Evolutionary conservation across 495 filamentous ascomycete species (phyloP).

Genomic region (Aspergillus hancockii): DNA sequence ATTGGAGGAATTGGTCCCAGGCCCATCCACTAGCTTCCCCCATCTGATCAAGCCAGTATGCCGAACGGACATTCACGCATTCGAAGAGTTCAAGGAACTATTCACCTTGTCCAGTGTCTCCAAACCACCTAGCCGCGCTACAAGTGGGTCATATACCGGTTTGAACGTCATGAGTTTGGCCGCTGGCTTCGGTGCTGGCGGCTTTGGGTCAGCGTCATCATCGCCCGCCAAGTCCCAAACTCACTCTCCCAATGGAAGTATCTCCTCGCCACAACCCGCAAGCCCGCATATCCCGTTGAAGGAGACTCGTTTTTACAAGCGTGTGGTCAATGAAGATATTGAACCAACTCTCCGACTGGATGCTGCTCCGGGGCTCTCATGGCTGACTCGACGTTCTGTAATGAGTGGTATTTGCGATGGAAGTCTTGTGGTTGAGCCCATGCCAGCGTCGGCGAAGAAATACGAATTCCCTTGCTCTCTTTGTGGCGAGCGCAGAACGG

Average conservation of each 20-base stretch:
- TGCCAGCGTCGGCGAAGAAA: conserved; percentile 58
- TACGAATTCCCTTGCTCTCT: conserved; percentile 78
- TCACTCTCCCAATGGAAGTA: conserved; percentile 42
- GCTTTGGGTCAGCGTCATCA: conserved; percentile 46
- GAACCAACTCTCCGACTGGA: conserved; percentile 92
- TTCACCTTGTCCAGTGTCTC: conserved; percentile 65
- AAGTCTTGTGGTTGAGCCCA: conserved; percentile 85
- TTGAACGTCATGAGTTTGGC: conserved; percentile 64
- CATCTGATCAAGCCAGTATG: conserved; percentile 81
- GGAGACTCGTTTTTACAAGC: conserved; percentile 92
- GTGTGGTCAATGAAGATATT: conserved; percentile 82
- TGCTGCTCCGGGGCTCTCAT: conserved; percentile 85
- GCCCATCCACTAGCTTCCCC: conserved; percentile 81
- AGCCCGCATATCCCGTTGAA: conserved; percentile 63
- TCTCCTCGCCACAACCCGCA: conserved; percentile 35
- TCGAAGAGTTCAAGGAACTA: conserved; percentile 82
- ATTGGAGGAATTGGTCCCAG: conserved; percentile 64
- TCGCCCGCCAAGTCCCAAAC: conserved; percentile 42
- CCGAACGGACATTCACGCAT: conserved; percentile 76
- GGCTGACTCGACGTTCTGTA: conserved; percentile 84
- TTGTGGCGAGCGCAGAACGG: conserved; percentile 79
- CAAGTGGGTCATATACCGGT: conserved; percentile 68
- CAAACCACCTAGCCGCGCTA: conserved; percentile 59
- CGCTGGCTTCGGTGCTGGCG: conserved; percentile 40
- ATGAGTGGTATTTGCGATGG: conserved; percentile 81